Base-by-base conservation (phyloP, 257 asterid genomes). In the Ophiorrhiza pumila region DNA sequence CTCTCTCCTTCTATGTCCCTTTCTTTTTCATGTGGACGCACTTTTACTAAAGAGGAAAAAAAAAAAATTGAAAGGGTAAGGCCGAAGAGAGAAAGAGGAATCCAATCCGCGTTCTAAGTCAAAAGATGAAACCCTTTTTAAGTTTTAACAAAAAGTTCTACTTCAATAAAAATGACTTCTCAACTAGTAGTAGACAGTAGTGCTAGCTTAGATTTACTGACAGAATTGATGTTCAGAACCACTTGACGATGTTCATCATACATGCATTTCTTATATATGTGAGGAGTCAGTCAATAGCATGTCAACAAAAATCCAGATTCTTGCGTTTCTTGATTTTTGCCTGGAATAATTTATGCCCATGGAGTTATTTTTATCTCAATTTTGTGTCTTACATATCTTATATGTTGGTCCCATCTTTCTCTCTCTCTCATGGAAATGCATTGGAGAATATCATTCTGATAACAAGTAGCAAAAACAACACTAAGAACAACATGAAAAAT, bases 231-330 rank as follows among this genome's bases (percentile, higher is more conserved):
- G 39, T 63, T 63, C 49, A 76, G 23, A 45, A 73, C 77, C 73
- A 63, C 80, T 71, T 70, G 68, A 52, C 47, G 14, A 77, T 65
- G 74, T 23, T 71, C 55, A 65, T 62, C 55, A 71, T 74, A 15
- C n/a, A 55, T 78, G 43, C 71, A 62, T 62, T 62, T 77, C 60
- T 80, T 71, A 52, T 6, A 6, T 43, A 43, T 35, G 52, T 72
- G 80, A 55, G 72, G 85, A 71, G 81, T 80, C 85, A 71, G 81
- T 80, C 85, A 75, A 83, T 87, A 76, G 75, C 67, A 68, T 63
- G 80, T 69, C 71, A 35, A 76, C 68, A 69, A 71, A 82, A 68
- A 65, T 73, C 74, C 11, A 80, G 78, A 75, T 75, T 78, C 85
- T 74, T 45, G 2, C 62, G 37, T 58, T 62, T 49, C 71, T 46